Conservation (phyloP, 2,329 filamentous ascomycete species). For the Nemania abortiva region DNA sequence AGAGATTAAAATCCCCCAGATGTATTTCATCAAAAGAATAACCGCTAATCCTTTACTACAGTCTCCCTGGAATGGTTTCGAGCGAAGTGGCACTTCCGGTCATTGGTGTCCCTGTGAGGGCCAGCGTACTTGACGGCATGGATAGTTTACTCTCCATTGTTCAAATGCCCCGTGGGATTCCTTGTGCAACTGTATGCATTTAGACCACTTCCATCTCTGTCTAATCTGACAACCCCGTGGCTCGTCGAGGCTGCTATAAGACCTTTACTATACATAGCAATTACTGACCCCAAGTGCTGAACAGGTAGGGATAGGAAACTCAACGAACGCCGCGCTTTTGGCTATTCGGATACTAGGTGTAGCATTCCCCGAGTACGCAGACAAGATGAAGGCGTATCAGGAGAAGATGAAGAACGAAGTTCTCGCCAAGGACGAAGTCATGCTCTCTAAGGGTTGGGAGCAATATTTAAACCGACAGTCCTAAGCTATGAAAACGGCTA, state of each 20-base stretch:
- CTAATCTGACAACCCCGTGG: not conserved
- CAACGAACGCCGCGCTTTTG: conserved; percentile 80
- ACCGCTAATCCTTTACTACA: conserved; percentile 15
- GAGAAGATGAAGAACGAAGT: conserved; percentile 73
- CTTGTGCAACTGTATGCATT: conserved; percentile 69
- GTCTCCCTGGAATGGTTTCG: conserved; percentile 43
- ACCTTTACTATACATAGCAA: not conserved
- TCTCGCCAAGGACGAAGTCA: conserved; percentile 38
- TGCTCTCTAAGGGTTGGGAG: conserved; percentile 35
- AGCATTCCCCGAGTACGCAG: conserved; percentile 65
- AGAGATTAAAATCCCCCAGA: not conserved
- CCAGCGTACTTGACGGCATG: conserved; percentile 76
- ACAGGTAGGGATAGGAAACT: conserved; percentile 80
- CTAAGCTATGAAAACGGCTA: conserved; percentile 8
- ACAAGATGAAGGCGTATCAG: conserved; percentile 71
- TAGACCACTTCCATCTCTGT: not conserved
- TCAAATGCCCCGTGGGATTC: conserved; percentile 80
- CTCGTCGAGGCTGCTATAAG: not conserved
- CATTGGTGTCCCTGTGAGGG: conserved; percentile 82
- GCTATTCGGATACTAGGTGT: conserved; percentile 75
- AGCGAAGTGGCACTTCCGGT: conserved; percentile 76
- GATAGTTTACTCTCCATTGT: conserved; percentile 80
- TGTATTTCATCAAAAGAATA: not conserved
- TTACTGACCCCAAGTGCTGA: conserved; percentile 15
- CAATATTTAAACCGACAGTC: conserved; percentile 30